phyloP scores from a whole-genome alignment of 2,329 filamentous ascomycete genomes.

The Beauveria bassiana region DNA sequence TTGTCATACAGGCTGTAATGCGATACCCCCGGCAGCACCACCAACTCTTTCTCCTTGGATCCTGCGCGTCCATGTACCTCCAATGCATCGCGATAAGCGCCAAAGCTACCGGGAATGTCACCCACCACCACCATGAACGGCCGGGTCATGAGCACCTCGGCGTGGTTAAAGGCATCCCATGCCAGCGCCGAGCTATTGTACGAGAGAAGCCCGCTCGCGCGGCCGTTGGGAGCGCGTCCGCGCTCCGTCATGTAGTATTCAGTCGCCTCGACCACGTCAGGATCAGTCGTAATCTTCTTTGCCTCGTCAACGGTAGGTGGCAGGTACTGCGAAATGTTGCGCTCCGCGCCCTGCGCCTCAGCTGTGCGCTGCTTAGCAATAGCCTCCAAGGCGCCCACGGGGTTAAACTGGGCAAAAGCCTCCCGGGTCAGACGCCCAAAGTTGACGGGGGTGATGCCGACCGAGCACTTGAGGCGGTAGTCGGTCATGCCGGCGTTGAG shows the following conservation, averaged over 20 bases:
- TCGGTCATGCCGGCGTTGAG: slow-evolving; percentile 27
- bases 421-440: slow-evolving; percentile 21
- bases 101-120: slow-evolving; percentile 7
- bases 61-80: slow-evolving; percentile 8
- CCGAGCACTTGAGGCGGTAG: slow-evolving; percentile 27
- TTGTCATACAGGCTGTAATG: slow-evolving; percentile 13
- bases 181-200: slow-evolving; percentile 6
- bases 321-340: neutral
- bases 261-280: slow-evolving; percentile 1
- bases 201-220: slow-evolving; percentile 3
- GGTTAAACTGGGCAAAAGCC: slow-evolving; percentile 2
- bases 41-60: slow-evolving; percentile 10
- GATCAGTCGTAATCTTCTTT: neutral
- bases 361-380: slow-evolving; percentile 8
- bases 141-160: slow-evolving; percentile 8
- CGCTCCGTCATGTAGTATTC: slow-evolving; percentile 12
- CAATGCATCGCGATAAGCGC: slow-evolving; percentile 2
- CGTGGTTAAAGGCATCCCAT: slow-evolving; percentile 11
- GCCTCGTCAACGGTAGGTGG: slow-evolving; percentile 7
- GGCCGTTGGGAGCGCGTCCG: neutral
- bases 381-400: neutral
- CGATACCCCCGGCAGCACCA: slow-evolving; percentile 9
- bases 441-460: slow-evolving; percentile 22
- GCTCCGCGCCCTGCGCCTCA: slow-evolving; percentile 4
- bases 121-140: slow-evolving; percentile 12